Evolutionary conservation across 495 filamentous ascomycete genomes (phyloP).

Genomic region (Pyrenopolyporus hunteri): DNA sequence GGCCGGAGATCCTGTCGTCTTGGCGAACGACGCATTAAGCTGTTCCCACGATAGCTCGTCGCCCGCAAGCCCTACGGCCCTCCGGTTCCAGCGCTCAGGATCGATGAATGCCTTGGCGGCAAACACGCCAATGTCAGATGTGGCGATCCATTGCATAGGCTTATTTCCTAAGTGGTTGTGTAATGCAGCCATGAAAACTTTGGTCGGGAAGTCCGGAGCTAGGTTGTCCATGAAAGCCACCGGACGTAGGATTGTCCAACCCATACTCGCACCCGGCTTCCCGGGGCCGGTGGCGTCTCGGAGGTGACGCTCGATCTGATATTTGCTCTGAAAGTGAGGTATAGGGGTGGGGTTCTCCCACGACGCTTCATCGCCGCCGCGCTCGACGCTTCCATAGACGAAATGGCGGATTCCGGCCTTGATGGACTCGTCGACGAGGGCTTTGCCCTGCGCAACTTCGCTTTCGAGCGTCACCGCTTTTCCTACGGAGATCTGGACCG

Average conservation of each 20-base stretch:
- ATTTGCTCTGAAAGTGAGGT: slow-evolving; percentile 71
- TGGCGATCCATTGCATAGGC: slow-evolving; percentile 62
- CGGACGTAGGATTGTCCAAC: slow-evolving; percentile 67
- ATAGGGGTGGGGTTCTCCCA: slow-evolving; percentile 64
- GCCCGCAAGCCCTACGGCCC: slow-evolving; percentile 51
- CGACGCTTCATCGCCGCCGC: slow-evolving; percentile 63
- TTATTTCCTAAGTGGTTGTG: slow-evolving; percentile 53
- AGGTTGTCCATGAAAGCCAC: slow-evolving; percentile 73
- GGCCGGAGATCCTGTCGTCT: slow-evolving; percentile 46
- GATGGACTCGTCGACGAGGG: slow-evolving; percentile 65
- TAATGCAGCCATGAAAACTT: slow-evolving; percentile 63
- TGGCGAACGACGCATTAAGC: slow-evolving; percentile 45
- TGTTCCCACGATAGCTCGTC: slow-evolving; percentile 54
- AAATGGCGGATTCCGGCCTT: slow-evolving; percentile 65
- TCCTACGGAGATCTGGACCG: slow-evolving; percentile 52
- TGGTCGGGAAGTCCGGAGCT: slow-evolving; percentile 61
- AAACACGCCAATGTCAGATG: slow-evolving; percentile 68
- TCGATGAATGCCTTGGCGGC: slow-evolving; percentile 62
- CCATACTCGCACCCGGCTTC: slow-evolving; percentile 51
- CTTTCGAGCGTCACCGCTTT: slow-evolving; percentile 53
- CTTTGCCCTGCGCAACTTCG: slow-evolving; percentile 68
- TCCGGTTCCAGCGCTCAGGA: slow-evolving; percentile 46
- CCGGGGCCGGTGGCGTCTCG: slow-evolving; percentile 40
- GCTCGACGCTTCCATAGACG: slow-evolving; percentile 73
- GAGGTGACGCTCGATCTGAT: slow-evolving; percentile 69